Base-by-base conservation (phyloP, 1,284 basidiomycete genomes). In the Salmacisia buchloeana region DNA sequence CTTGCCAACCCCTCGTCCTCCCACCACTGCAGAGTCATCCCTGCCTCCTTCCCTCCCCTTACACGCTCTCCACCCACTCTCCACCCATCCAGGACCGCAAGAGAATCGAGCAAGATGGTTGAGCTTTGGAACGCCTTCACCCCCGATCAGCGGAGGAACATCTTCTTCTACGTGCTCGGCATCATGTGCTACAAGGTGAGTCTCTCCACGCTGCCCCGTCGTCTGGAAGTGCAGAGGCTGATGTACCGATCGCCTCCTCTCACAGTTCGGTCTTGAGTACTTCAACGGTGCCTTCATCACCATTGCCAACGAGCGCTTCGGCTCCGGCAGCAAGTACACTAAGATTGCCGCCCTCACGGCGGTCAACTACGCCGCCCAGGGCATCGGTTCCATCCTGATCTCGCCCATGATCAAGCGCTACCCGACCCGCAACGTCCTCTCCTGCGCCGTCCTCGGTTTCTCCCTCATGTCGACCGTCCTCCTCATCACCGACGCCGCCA, bases 401-500 rank as follows among this genome's bases (percentile, higher is more conserved):
- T 73, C 77, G 27, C 77, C 78, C n/a, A 70, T 81, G 38, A 73
- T 81, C 70, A 79, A 79, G 67, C 71, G 70, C 34, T 76, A 75
- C 68, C 78, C 78, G 6, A 81, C 80, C 18, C 67, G 80, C 27
- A 68, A 75, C 31, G 80, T 81, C 36, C 75, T 81, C 15, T 66
- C 77, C 7, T 60, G 31, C 25, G 80, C 80, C 43, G 73, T 81
- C 31, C 49, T 80, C 34, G 65, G 68, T 39, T 81, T 81, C 63
- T 75, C 71, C 49, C 21, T 80, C 56, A 80, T 81, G 69, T 70
- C 74, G 1, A 66, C 68, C 29, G 65, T 79, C 33, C 71, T 79
- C 25, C 72, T 81, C 39, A 80, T 81, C 62, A 69, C 72, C 39
- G 80, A 81, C 58, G 80, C 80, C 33, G 76, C 73, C 13, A 80